Base-by-base conservation (phyloP, 2,329 filamentous ascomycete species). In the Talaromyces piceae region DNA sequence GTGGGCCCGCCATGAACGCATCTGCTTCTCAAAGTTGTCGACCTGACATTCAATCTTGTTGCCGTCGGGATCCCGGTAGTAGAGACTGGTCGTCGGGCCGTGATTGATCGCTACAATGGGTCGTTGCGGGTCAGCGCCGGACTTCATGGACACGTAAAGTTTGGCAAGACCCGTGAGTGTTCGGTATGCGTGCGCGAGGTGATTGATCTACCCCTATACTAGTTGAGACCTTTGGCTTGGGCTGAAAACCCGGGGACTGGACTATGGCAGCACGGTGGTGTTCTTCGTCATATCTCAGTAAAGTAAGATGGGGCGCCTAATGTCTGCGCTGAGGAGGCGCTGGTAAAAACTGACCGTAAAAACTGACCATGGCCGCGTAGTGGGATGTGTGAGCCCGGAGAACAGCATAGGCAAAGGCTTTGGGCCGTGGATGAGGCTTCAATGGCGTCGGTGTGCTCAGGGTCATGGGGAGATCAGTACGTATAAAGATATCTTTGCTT, bases 41-140 rank as follows among this genome's bases (percentile, higher is more conserved):
- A 75, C 69, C 56, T 77, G 73, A 3, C 66, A 69, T 62, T 78
- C 76, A 26, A 78, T 48, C 56, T 62, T 55, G 58, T 77, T 77
- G 11, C 73, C 72, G 57, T 78, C 74, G 4, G 74, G 75, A 58
- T 78, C 75, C 6, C 55, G 52, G 57, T 77, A 77, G 59, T 78
- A 77, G 33, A 77, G 70, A 56, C 67, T 71, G 0, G 66, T 73
- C 2, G 71, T 77, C 1, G 67, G 64, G 3, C 76, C 75, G 57
- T 78, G 75, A 57, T 78, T 75, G 27, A 75, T 26, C 0, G 76
- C 75, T 26, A 27, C 26, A 1, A 48, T 11, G 3, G 45, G 39
- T 12, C 25, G 16, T 4, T 20, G 22, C 12, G 6, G 13, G 22
- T n/a, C n/a, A n/a, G 16, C 37, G 18, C 31, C 37, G 59, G 12